Percentiles rank a stretch among this genome's conserved stretches.
Conservation (phyloP, 495 filamentous ascomycete species). For the Penicillium atrosanguineum region DNA sequence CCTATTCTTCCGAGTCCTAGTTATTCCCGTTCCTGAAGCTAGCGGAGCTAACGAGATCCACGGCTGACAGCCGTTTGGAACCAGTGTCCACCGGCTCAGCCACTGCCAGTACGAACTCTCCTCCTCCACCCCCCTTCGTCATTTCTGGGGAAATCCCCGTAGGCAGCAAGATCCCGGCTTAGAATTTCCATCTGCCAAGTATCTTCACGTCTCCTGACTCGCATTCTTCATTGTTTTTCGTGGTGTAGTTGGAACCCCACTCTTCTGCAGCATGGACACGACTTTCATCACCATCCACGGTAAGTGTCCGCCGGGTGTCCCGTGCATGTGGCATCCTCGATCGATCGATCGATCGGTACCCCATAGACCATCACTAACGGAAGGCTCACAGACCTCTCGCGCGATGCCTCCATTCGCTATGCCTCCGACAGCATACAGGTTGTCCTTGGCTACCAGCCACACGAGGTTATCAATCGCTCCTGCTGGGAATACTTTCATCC, state of each 20-base stretch:
- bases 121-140: not conserved
- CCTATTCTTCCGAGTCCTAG: too few species aligned
- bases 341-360: not conserved
- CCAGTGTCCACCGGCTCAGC: not conserved
- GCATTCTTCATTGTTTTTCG: not conserved
- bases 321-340: not conserved
- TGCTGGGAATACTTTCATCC: slow-evolving; percentile 87
- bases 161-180: too few species aligned
- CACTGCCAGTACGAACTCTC: slow-evolving; percentile 5
- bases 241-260: slow-evolving; percentile 18
- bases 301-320: slow-evolving; percentile 36
- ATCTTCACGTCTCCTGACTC: not conserved
- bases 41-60: slow-evolving; percentile 2
- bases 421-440: slow-evolving; percentile 80
- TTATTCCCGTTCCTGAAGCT: not conserved
- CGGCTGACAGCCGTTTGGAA: slow-evolving; percentile 19
- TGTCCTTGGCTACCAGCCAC: slow-evolving; percentile 75
- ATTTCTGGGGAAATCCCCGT: not conserved
- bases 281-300: slow-evolving; percentile 95
- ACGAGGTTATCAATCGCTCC: slow-evolving; percentile 73
- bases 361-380: not conserved
- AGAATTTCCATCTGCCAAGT: too few species aligned
- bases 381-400: slow-evolving; percentile 57
- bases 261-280: slow-evolving; percentile 65
- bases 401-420: slow-evolving; percentile 79